Base-by-base conservation (phyloP, 2,329 filamentous ascomycete species). In the Tolypocladium sp. region DNA sequence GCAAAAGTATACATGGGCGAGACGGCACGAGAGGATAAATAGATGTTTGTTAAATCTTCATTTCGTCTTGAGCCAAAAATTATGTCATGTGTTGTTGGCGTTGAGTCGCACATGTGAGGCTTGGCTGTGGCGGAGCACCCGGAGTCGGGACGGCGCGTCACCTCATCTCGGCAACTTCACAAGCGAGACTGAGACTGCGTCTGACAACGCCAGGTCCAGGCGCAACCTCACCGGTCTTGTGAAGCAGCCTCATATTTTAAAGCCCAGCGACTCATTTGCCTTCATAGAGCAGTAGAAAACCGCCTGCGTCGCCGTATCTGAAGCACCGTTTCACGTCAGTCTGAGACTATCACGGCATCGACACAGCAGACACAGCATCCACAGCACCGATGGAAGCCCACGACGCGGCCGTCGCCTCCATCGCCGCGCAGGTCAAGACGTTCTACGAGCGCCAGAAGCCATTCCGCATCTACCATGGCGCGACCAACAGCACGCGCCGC, bases 401-500 rank as follows among this genome's bases (percentile, higher is more conserved):
- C 66, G 66, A 77, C 27, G 65, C 68, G 3, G 72, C 74, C 10
- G 78, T 83, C n/a, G 62, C 68, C 22, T 65, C 68, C 57, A 75
- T 83, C 54, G 73, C 79, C 0, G 66, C 70, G 38, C 71, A 76
- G 27, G 73, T 82, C 38, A 70, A 71, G 60, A 66, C 75, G 5
- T 82, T 83, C 63, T 69, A 78, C 57, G 66, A 71, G 3, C 68
- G 65, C 9, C 70, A 74, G 60, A 70, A 76, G 67, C 82, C 86
- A 2, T 92, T 90, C 72, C 81, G 88, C n/a, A 86, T 92, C 68
- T 89, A 85, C 65, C 89, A 92, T 73, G 89, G 89, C 61, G 85
- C 87, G 0, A 91, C 89, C 33, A 91, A 90, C 74, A 90, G 85
- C 71, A 92, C 89, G 42, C 85, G 89, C 9, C 79, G 80, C 33